Conservation (phyloP, 1,139 yeast genomes). For the Geotrichum macrosporum region DNA sequence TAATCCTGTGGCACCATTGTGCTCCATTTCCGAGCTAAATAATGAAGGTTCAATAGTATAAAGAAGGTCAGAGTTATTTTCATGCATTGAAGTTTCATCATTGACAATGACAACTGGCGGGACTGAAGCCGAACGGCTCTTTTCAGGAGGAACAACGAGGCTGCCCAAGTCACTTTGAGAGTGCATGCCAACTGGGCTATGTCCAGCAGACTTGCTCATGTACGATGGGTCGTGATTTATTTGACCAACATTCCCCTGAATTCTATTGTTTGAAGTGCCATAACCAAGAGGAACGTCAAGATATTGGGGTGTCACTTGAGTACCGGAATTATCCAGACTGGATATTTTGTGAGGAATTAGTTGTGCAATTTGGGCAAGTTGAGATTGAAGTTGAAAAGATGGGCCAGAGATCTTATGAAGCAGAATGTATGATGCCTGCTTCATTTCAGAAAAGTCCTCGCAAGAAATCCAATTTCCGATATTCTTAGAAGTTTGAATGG, state of each 20-base stretch:
- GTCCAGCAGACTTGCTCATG: neutral
- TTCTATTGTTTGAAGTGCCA: neutral
- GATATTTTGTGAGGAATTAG: conserved; percentile 25
- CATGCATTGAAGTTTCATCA: neutral
- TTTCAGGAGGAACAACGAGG: neutral
- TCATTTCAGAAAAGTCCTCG: conserved; percentile 34
- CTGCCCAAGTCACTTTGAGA: neutral
- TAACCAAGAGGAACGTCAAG: conserved; percentile 4
- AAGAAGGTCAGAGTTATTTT: neutral
- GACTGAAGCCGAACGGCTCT: neutral
- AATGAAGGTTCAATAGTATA: neutral
- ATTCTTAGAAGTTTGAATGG: conserved; percentile 24
- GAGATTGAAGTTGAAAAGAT: conserved; percentile 23
- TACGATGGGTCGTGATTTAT: too few relatives aligned
- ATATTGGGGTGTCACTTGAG: conserved; percentile 18
- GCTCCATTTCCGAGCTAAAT: neutral
- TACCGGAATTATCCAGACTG: conserved; percentile 16
- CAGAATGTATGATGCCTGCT: conserved; percentile 29
- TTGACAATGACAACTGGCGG: neutral
- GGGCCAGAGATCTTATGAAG: conserved; percentile 33
- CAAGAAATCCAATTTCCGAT: conserved; percentile 29
- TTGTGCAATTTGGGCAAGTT: conserved; percentile 26
- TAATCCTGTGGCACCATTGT: neutral
- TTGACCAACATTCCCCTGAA: neutral
- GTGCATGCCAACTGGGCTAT: conserved; percentile 1